Base-by-base conservation (phyloP, 768 basidiomycete species). In the Mycena rebaudengoi region DNA sequence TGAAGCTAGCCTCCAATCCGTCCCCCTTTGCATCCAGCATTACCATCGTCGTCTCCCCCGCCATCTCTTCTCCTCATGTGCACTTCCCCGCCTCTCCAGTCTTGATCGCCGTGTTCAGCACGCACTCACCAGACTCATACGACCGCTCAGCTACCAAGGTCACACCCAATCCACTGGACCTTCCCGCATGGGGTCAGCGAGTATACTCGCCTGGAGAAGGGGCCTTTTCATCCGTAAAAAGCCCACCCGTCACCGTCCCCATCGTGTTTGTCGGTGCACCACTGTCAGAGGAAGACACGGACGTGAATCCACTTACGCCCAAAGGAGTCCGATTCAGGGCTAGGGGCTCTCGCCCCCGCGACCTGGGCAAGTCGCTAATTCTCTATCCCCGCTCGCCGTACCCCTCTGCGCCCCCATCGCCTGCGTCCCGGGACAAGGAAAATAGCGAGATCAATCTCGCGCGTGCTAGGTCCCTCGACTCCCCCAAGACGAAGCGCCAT, bases 81-180 rank as follows among this genome's bases (percentile, higher is more conserved):
- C 88, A 87, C 75, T 91, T 91, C 69, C 87, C 88, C 7, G 84
- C 87, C 13, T 86, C 88, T 1, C 86, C 89, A 13, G 73, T 79
- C 35, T 78, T 91, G 55, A 81, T 82, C 12, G 81, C 86, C 23
- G 88, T 85, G 5, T 86, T 83, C 72, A 75, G 81, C 23, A 84
- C 86, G 6, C 85, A 89, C 71, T 88, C 89, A 0, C 75, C 89
- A 0, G 70, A 79, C 50, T 80, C 80, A 1, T 91, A 91, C 70
- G 91, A 91, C 72, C 86, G 91, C 39, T 84, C 82, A 0, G 84
- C 91, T 11, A 88, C 89, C 72, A 77, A 81, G 32, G 82, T 90
- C 40, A 82, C 82, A 4, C 88, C 88, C 2, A 89, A 88, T 69
- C 78, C 78, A 3, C 80, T 86, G 25, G 81, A 80, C 25, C 68